These are phyloP conservation scores for Hydrangea macrophylla DNA, from an alignment of 148 eudicot species.

Conservation along the genomic window DNA sequence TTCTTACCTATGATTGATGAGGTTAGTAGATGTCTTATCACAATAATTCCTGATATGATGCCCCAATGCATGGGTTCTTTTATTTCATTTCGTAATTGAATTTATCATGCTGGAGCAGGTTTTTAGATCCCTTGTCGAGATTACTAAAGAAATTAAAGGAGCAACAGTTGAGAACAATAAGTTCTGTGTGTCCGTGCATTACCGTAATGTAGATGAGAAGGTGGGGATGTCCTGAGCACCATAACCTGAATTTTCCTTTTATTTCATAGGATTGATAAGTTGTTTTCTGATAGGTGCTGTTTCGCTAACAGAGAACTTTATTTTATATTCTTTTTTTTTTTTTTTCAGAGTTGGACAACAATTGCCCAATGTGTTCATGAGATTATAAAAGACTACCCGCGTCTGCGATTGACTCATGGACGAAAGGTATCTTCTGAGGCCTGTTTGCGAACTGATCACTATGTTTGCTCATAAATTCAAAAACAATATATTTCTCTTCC, in stretches of 20 bases:
- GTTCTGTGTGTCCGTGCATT: conserved; percentile 94
- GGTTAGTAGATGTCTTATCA: conserved; percentile 35
- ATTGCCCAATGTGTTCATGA: conserved; percentile 54
- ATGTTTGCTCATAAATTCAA: neutral
- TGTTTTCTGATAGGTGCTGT: neutral
- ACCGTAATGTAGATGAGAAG: conserved; percentile 93
- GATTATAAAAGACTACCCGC: conserved; percentile 63
- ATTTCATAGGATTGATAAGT: neutral
- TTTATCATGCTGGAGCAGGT: conserved; percentile 43
- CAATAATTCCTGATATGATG: neutral
- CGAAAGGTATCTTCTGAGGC: conserved; percentile 48
- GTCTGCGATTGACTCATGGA: conserved; percentile 79
- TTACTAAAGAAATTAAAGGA: conserved; percentile 62
- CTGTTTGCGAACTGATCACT: neutral
- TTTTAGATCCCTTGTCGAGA: conserved; percentile 60
- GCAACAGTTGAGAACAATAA: conserved; percentile 87
- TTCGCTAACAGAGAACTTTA: neutral
- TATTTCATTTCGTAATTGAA: neutral
- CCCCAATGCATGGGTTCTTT: neutral
- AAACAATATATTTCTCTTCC: neutral
- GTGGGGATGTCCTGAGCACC: conserved; percentile 21
- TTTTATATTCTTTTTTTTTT: conserved; percentile 2
- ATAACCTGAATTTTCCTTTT: neutral
- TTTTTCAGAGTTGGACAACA: conserved; percentile 61
- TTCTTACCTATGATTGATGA: conserved; percentile 89